Percentiles rank a stretch among this genome's conserved stretches.
Conservation (phyloP, 441 rosid genomes). For the Populus trichocarpa region DNA sequence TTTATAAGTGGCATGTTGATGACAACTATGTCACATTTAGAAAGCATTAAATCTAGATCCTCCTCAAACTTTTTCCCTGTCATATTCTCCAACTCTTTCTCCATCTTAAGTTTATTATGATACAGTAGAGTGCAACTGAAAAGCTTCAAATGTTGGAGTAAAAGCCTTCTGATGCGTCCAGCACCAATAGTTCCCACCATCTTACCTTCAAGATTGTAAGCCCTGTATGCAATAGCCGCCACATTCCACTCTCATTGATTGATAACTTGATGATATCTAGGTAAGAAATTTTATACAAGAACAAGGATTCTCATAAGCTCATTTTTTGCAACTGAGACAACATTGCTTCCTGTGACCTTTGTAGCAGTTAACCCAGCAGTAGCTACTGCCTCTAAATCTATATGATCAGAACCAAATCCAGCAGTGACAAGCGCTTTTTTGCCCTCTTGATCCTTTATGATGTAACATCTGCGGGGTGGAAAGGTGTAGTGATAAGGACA, state of each 20-base stretch:
- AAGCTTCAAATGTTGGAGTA: constrained; percentile 84
- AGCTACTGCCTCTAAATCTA: constrained; percentile 82
- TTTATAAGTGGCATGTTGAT: constrained; percentile 83
- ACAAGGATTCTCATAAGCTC: constrained; percentile 93
- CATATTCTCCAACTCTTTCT: constrained; percentile 63
- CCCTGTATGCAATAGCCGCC: constrained; percentile 73
- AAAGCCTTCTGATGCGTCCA: constrained; percentile 82
- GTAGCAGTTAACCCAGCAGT: constrained; percentile 87
- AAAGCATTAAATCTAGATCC: constrained; percentile 75
- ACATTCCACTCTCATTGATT: constrained; percentile 74
- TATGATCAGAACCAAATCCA: constrained; percentile 92
- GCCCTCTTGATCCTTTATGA: constrained; percentile 89
- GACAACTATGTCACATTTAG: constrained; percentile 76
- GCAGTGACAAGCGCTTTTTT: constrained; percentile 85
- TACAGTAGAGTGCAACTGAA: constrained; percentile 87
- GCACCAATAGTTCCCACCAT: constrained; percentile 85
- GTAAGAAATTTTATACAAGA: constrained; percentile 76
- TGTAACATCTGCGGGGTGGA: constrained; percentile 89
- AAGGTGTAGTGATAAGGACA: constrained; percentile 78
- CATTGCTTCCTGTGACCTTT: constrained; percentile 91
- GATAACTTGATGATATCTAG: constrained; percentile 18
- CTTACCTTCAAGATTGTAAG: constrained; percentile 94
- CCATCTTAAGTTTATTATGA: constrained; percentile 76
- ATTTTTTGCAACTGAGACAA: constrained; percentile 87
- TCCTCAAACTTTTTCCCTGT: no score